Percentiles rank a stretch among this genome's conserved stretches.
Evolutionary conservation across 2,329 filamentous ascomycete species (phyloP).

Genomic region (Aspergillus amoenus): DNA sequence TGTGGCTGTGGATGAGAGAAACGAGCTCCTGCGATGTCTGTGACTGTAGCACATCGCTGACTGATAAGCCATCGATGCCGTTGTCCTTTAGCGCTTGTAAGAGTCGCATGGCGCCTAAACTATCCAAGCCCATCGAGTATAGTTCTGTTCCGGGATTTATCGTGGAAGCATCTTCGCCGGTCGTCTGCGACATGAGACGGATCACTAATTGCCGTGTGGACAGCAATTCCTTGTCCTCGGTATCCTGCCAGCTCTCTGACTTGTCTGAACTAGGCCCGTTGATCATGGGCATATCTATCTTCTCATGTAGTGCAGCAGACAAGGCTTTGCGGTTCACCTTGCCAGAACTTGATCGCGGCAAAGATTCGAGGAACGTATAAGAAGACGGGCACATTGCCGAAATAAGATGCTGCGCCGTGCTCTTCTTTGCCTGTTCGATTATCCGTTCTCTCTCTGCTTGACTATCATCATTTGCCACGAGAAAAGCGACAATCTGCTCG

Average conservation of each 20-base stretch:
- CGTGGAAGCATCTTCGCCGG: conserved; percentile 12
- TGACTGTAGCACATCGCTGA: conserved; percentile 30
- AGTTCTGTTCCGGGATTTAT: conserved; percentile 21
- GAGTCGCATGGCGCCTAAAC: conserved; percentile 35
- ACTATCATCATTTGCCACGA: conserved; percentile 17
- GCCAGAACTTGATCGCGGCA: conserved; percentile 27
- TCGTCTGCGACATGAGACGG: conserved; percentile 17
- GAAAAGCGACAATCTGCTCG: conserved; percentile 27
- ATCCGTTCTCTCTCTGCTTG: conserved; percentile 14
- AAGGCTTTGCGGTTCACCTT: conserved; percentile 29
- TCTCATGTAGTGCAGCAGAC: conserved; percentile 8
- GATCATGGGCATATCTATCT: neutral
- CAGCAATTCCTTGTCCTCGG: conserved; percentile 1
- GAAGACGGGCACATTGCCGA: conserved; percentile 27
- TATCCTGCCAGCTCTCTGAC: conserved; percentile 5
- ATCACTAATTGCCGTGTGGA: conserved; percentile 17
- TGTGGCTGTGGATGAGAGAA: conserved; percentile 15
- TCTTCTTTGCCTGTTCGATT: conserved; percentile 16
- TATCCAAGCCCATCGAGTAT: conserved; percentile 34
- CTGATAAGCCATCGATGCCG: conserved; percentile 23
- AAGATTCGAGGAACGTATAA: conserved; percentile 21
- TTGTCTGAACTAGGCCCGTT: neutral
- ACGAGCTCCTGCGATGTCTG: conserved; percentile 26
- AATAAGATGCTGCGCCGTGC: conserved; percentile 16
- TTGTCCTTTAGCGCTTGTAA: conserved; percentile 31